Conservation (phyloP, 1,284 basidiomycete genomes). For the Agaricales sp. region DNA sequence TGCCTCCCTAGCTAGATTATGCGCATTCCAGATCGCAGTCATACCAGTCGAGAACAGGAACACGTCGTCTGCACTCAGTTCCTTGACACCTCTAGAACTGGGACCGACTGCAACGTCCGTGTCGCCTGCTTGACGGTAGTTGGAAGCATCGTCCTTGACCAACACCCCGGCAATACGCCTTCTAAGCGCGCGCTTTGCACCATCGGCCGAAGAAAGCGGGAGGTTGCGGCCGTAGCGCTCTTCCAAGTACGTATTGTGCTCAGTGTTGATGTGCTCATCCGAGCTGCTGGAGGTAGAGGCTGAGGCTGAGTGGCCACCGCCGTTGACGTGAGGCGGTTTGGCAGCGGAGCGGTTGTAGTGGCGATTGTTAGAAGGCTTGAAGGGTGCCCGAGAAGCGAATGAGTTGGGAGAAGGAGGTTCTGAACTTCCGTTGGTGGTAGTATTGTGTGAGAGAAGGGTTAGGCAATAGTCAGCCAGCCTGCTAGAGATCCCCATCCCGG, state of each 20-base stretch:
- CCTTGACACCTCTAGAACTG: constrained; percentile 49
- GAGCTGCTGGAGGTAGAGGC: constrained; percentile 8
- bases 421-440: constrained; percentile 12
- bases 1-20: constrained; percentile 55
- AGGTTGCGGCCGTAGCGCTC: constrained; percentile 95
- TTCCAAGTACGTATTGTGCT: constrained; percentile 66
- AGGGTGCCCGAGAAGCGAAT: constrained; percentile 20
- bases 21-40: constrained; percentile 89
- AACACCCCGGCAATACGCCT: constrained; percentile 87
- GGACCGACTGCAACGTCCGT: constrained; percentile 39
- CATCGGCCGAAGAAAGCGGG: constrained; percentile 60
- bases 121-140: constrained; percentile 33
- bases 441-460: constrained; percentile 41
- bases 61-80: constrained; percentile 78
- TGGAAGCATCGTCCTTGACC: constrained; percentile 36
- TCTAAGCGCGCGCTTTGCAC: constrained; percentile 81
- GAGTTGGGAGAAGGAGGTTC: constrained; percentile 17
- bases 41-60: constrained; percentile 86
- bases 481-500: constrained; percentile 84
- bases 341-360: constrained; percentile 34
- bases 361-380: constrained; percentile 40
- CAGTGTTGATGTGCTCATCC: constrained; percentile 30
- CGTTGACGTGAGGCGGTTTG: constrained; percentile 8
- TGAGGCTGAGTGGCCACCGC: constrained; percentile 7
- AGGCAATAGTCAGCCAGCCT: constrained; percentile 82